Conservation (phyloP, 305 asterid species). For the Fraxinus ornus region DNA sequence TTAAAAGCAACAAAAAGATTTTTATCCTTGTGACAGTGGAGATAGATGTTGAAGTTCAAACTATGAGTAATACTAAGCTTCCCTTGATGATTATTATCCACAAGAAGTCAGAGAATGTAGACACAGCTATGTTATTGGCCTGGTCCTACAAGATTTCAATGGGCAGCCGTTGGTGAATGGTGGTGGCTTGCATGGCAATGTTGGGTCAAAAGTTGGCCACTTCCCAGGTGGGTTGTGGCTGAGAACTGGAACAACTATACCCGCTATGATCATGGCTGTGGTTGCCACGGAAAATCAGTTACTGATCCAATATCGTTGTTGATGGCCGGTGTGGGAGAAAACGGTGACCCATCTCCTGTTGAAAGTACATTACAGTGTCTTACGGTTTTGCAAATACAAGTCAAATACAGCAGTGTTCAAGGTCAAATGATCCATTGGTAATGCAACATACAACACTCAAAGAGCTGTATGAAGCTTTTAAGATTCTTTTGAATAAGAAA, state of each 20-base stretch:
- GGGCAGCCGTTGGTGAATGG: background rate
- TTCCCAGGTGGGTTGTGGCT: constrained; percentile 13
- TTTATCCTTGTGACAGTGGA: background rate
- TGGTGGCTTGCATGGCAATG: background rate
- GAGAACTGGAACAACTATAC: constrained; percentile 5
- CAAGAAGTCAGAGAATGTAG: background rate
- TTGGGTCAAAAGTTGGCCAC: background rate
- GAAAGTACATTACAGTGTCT: constrained; percentile 32
- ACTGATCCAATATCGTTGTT: constrained; percentile 23
- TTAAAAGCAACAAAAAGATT: background rate
- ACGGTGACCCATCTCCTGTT: constrained; percentile 42
- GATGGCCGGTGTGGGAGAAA: constrained; percentile 34
- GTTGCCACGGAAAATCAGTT: constrained; percentile 32
- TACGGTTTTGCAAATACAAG: background rate
- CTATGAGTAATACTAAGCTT: background rate
- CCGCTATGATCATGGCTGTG: constrained; percentile 25
- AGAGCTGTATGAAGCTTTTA: background rate
- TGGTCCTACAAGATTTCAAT: background rate
- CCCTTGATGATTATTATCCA: background rate
- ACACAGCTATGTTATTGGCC: background rate
- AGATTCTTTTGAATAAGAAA: background rate
- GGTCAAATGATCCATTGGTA: background rate
- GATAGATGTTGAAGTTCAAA: background rate
- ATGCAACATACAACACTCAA: background rate
- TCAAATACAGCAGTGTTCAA: background rate